These are phyloP conservation scores for Botrytis aclada DNA, from an alignment of 2,329 filamentous ascomycete genomes.

Conservation along the genomic window DNA sequence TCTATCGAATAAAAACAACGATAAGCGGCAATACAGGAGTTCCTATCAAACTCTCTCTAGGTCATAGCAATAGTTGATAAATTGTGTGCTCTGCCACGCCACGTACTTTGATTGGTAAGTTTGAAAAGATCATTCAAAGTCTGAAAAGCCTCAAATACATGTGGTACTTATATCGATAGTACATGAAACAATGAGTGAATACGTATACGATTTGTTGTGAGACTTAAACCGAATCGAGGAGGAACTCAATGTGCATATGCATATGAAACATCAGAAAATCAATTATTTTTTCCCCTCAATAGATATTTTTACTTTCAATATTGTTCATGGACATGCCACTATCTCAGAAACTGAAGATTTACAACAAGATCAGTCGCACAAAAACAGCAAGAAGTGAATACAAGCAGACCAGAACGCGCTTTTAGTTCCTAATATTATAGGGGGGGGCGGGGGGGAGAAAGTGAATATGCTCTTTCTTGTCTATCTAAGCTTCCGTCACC, in stretches of 20 bases:
- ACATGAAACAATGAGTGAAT: neutral
- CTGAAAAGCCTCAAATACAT: neutral
- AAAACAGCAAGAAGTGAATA: neutral
- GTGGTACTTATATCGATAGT: neutral
- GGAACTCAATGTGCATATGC: neutral
- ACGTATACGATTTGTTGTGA: accelerated
- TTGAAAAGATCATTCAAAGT: accelerated
- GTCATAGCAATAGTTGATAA: neutral
- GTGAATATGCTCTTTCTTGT: neutral
- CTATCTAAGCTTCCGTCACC: neutral
- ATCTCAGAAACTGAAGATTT: neutral
- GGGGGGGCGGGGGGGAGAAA: neutral
- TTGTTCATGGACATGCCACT: no score
- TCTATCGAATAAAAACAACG: neutral
- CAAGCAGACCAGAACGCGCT: neutral
- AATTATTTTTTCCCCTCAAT: no score
- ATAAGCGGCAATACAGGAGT: neutral
- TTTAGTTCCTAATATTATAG: accelerated
- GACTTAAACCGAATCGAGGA: accelerated
- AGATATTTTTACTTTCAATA: no score
- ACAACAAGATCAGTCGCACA: accelerated
- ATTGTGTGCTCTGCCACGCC: neutral
- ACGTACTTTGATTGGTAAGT: accelerated
- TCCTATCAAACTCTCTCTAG: neutral
- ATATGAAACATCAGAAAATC: neutral